Evolutionary conservation across 192 early-diverging fungal genomes (phyloP).

Genomic region (Backusella liffmaniae): DNA sequence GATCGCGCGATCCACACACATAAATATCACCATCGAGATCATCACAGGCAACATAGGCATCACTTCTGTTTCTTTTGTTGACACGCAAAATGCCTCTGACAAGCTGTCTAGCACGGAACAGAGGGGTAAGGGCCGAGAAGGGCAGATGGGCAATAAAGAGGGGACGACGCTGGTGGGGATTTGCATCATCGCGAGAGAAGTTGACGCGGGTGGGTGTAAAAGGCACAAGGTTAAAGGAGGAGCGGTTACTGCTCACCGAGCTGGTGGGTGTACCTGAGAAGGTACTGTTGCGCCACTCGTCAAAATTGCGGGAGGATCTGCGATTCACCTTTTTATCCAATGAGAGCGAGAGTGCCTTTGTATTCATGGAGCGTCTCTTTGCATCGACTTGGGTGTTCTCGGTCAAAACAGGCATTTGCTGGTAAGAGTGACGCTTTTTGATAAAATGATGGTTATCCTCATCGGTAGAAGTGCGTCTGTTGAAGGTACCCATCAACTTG

Average conservation of each 20-base stretch:
- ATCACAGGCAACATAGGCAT: constrained; percentile 86
- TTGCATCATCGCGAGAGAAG: constrained; percentile 45
- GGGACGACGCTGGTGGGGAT: constrained; percentile 49
- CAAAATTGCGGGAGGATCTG: constrained; percentile 41
- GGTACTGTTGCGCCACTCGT: constrained; percentile 40
- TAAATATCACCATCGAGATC: constrained; percentile 74
- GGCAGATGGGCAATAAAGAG: constrained; percentile 58
- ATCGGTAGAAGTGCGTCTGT: constrained; percentile 6
- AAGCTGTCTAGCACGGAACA: constrained; percentile 50
- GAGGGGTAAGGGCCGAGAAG: constrained; percentile 50
- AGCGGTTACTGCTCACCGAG: not conserved
- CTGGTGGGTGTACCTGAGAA: constrained; percentile 11
- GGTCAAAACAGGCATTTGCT: constrained; percentile 28
- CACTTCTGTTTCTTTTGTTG: constrained; percentile 80
- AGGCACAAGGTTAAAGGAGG: constrained; percentile 40
- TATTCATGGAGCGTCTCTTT: constrained; percentile 30
- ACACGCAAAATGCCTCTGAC: constrained; percentile 79
- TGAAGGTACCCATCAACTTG: constrained; percentile 41
- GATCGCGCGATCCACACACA: constrained; percentile 68
- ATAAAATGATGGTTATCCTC: not conserved
- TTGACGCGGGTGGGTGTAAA: constrained; percentile 47
- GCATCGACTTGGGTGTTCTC: constrained; percentile 16
- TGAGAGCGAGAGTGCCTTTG: constrained; percentile 34
- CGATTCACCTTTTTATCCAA: constrained; percentile 23
- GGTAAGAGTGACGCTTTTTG: constrained; percentile 15